A percentile compares a stretch with the other conserved stretches of the same genome.
Conservation (phyloP, 257 asterid species). For the Galeopsis tetrahit region DNA sequence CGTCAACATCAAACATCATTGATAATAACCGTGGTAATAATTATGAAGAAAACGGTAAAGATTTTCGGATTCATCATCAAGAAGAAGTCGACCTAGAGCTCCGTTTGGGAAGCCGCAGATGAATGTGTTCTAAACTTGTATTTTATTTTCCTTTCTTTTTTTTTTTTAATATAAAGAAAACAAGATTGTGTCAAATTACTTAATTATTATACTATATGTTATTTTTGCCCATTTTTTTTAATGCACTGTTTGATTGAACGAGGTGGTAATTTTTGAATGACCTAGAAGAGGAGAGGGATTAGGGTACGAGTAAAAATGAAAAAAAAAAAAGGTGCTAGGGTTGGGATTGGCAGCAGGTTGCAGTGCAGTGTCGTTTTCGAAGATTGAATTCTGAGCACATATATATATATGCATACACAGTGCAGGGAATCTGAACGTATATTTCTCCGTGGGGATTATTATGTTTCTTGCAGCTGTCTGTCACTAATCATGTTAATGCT, state of each 20-base stretch:
- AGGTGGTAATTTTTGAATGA: not conserved
- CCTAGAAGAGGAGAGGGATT: not conserved
- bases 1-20: conserved; percentile 37
- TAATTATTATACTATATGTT: not conserved
- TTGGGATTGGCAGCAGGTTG: conserved; percentile 44
- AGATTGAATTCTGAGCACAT: conserved; percentile 49
- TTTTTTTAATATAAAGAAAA: not conserved
- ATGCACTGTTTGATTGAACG: conserved; percentile 26
- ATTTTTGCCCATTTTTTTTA: not conserved
- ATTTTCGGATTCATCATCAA: conserved; percentile 30
- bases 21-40: conserved; percentile 9
- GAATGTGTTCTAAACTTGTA: not conserved
- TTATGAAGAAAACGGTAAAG: not conserved
- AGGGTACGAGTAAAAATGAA: conserved; percentile 21
- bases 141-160: not conserved
- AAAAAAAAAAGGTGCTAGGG: conserved; percentile 35
- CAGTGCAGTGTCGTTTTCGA: conserved; percentile 79
- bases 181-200: conserved; percentile 7
- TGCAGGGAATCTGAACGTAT: conserved; percentile 29
- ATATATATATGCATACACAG: not conserved
- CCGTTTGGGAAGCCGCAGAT: conserved; percentile 51
- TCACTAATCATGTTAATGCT: conserved; percentile 28
- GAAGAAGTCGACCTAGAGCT: conserved; percentile 74
- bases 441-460: conserved; percentile 55
- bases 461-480: conserved; percentile 28